Base-by-base conservation (phyloP, 176 grass and related monocot genomes). In the Carex kokanica region DNA sequence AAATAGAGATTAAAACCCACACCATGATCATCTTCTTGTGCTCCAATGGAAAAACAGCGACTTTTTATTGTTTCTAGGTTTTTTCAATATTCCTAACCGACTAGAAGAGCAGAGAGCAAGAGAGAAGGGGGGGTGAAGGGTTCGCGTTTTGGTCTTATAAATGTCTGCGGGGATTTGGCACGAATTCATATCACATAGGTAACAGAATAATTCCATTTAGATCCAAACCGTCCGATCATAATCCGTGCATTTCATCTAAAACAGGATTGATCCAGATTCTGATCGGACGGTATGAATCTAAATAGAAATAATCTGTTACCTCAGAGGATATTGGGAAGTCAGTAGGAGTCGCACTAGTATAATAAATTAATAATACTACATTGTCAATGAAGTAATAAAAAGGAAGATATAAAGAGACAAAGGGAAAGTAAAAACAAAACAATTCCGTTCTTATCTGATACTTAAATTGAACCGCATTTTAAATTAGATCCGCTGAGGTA, bases 361-460 rank as follows among this genome's bases (percentile, higher is more conserved):
- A 49, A 10, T 38, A 38, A 38, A 38, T 38, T 38, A 38, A 38
- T 11, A 49, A 27, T 14, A 31, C 10, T 64, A 12, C 29, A 66
- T 72, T 25, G 70, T 51, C 34, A 74, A 51, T 74, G 41, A 10
- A 74, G 41, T 24, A 21, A 51, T 51, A n/a, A 20, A 59, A 59
- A n/a, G 18, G 17, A 17, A 8, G 45, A 49, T 49, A 49, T 40
- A 69, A 69, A 36, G 18, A 69, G 64, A 68, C 64, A 34, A 36
- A 60, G 16, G 31, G 8, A 51, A 51, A 74, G 43, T 74, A 74
- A 74, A 74, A 49, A 73, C 41, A 51, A 74, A 74, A 14, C 21
- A 24, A 25, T 29, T 74, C 70, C 20, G 70, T 74, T 51, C 70
- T 74, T 74, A 74, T 74, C 70, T 74, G 10, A 25, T 74, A 32